Conservation (phyloP, 2,329 filamentous ascomycete genomes). For the Colletotrichum sublineola region DNA sequence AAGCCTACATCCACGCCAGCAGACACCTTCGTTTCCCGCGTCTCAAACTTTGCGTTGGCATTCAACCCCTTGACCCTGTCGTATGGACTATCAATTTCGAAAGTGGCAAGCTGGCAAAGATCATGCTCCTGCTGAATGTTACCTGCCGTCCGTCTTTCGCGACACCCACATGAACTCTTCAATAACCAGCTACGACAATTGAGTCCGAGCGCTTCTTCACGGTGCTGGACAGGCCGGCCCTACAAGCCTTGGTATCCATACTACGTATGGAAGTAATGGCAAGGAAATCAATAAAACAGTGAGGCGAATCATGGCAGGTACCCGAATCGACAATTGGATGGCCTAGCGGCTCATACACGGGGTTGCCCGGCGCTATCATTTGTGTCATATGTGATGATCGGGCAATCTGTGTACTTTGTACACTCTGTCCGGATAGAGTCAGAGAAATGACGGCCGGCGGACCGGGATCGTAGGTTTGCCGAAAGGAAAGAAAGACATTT, state of each 20-base stretch:
- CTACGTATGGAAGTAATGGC: conserved; percentile 3
- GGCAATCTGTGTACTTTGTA: conserved; percentile 6
- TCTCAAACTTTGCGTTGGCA: conserved; percentile 29
- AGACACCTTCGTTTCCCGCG: conserved; percentile 21
- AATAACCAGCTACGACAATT: conserved; percentile 16
- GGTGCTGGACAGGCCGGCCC: conserved; percentile 7
- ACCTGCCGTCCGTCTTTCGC: conserved; percentile 39
- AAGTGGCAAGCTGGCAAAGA: conserved; percentile 34
- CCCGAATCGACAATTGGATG: conserved; percentile 2
- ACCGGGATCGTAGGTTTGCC: conserved; percentile 19
- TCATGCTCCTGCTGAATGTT: conserved; percentile 36
- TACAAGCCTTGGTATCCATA: not conserved
- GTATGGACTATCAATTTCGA: conserved; percentile 35
- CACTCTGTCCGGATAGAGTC: not conserved
- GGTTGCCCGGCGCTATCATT: conserved; percentile 1
- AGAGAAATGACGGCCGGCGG: conserved; percentile 25
- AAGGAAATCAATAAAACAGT: not conserved
- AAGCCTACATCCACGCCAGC: conserved; percentile 27
- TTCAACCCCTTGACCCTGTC: conserved; percentile 39
- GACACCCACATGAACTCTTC: conserved; percentile 21
- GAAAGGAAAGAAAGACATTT: conserved; percentile 18
- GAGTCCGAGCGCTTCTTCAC: conserved; percentile 31
- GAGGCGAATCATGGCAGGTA: conserved; percentile 11
- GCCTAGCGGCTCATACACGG: not conserved
- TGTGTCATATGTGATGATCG: conserved; percentile 9